A percentile compares a stretch with the other conserved stretches of the same genome.
phyloP scores from a whole-genome alignment of 192 early-diverging fungal species.

The Diversispora eburnea region DNA sequence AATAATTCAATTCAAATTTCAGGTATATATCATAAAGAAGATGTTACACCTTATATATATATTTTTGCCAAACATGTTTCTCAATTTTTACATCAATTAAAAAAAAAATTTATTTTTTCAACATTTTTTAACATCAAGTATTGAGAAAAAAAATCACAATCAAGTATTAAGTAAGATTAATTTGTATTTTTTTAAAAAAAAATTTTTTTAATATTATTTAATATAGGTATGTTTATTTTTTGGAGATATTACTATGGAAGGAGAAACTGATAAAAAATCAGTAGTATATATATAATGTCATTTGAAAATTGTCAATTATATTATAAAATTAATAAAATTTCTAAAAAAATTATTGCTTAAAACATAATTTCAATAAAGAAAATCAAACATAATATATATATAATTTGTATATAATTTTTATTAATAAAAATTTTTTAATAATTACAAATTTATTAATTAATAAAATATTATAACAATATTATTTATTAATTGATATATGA shows the following conservation, averaged over 20 bases:
- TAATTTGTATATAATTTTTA: no score
- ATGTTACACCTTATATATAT: background rate
- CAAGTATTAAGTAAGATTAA: background rate
- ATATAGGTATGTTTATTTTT: slow-evolving; percentile 6
- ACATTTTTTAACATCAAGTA: background rate
- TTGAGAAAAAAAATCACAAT: background rate
- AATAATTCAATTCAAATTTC: background rate
- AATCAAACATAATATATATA: no score
- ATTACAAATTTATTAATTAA: no score
- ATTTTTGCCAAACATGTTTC: background rate
- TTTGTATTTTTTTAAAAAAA: background rate
- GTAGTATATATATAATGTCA: slow-evolving; percentile 9
- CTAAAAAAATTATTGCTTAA: slow-evolving; percentile 6
- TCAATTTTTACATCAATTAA: slow-evolving; percentile 2
- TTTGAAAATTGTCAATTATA: slow-evolving; percentile 5
- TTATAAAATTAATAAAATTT: slow-evolving; percentile 6
- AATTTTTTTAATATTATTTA: background rate
- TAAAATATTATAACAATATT: no score
- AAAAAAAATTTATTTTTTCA: background rate
- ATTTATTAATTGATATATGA: no score
- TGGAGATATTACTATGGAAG: background rate
- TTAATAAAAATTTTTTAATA: no score
- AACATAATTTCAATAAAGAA: background rate
- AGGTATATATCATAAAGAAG: background rate
- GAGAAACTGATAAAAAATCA: background rate